A percentile compares a stretch with the other conserved stretches of the same genome.
phyloP scores from a whole-genome alignment of 1,139 yeast genomes.

The Barnettozyma hawaiiensis region DNA sequence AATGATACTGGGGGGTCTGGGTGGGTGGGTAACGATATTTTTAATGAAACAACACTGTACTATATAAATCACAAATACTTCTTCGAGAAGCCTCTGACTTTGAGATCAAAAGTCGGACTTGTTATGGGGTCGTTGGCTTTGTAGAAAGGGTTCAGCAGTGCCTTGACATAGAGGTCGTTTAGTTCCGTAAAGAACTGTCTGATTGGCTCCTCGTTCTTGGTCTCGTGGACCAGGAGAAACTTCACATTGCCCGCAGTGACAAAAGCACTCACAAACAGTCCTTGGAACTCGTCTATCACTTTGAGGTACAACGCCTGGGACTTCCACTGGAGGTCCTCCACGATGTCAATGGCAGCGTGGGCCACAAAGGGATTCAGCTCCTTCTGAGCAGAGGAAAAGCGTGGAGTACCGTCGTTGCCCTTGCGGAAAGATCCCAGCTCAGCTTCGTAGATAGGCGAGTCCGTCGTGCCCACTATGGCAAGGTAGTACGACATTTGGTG shows the following conservation, averaged over 20 bases:
- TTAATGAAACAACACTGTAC: slow-evolving; percentile 7
- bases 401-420: slow-evolving; percentile 56
- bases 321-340: slow-evolving; percentile 87
- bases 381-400: slow-evolving; percentile 50
- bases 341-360: slow-evolving; percentile 81
- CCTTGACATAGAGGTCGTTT: slow-evolving; percentile 83
- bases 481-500: slow-evolving; percentile 66
- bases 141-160: slow-evolving; percentile 83
- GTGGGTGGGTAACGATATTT: background rate
- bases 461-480: slow-evolving; percentile 82
- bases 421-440: slow-evolving; percentile 76
- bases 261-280: slow-evolving; percentile 72
- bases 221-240: slow-evolving; percentile 71
- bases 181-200: slow-evolving; percentile 80
- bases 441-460: slow-evolving; percentile 80
- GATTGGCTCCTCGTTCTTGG: slow-evolving; percentile 64
- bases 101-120: slow-evolving; percentile 70
- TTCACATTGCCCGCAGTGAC: slow-evolving; percentile 86
- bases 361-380: slow-evolving; percentile 85
- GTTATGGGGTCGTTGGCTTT: slow-evolving; percentile 67
- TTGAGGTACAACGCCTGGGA: slow-evolving; percentile 56
- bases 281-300: slow-evolving; percentile 80
- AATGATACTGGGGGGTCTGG: too few relatives aligned
- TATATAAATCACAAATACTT: slow-evolving; percentile 48
- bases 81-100: slow-evolving; percentile 65